Percentiles rank a stretch among this genome's conserved stretches.
phyloP scores from a whole-genome alignment of 768 basidiomycete species.

The Naganishia randhawae region DNA sequence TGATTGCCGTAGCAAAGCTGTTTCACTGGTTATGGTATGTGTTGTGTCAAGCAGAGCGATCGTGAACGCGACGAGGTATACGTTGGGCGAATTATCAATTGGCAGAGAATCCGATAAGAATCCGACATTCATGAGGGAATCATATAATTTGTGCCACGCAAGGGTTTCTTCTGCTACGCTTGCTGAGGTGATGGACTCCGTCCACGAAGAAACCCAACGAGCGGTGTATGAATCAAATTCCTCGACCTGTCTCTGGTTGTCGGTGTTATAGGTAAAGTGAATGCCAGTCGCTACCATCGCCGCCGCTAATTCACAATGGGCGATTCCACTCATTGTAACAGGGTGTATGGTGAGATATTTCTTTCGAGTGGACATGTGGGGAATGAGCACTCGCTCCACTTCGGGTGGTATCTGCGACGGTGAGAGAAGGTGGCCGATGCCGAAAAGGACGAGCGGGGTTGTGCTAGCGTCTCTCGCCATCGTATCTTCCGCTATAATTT shows the following conservation, averaged over 20 bases:
- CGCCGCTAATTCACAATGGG: conserved; percentile 3
- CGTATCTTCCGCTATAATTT: background rate
- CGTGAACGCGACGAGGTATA: conserved; percentile 6
- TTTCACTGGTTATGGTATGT: background rate
- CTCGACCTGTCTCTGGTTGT: conserved; percentile 15
- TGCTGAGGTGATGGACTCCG: background rate
- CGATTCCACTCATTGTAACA: too few species aligned
- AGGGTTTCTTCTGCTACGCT: background rate
- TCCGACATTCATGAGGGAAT: background rate
- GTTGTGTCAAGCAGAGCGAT: background rate
- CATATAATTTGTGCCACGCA: background rate
- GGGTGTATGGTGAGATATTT: conserved; percentile 9
- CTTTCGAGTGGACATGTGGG: conserved; percentile 13
- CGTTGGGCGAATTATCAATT: conserved; percentile 8
- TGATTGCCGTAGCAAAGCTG: background rate
- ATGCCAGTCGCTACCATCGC: conserved; percentile 1
- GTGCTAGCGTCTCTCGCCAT: background rate
- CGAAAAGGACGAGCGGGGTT: background rate
- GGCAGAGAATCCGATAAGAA: conserved; percentile 12
- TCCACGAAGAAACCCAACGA: conserved; percentile 5
- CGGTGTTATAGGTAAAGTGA: conserved; percentile 12
- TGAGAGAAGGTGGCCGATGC: background rate
- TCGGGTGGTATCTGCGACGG: background rate
- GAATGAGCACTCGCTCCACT: background rate
- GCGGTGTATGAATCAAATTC: background rate